These are phyloP conservation scores for Umbelopsis sp. DNA, from an alignment of 371 early-diverging fungal genomes.

Conservation along the genomic window DNA sequence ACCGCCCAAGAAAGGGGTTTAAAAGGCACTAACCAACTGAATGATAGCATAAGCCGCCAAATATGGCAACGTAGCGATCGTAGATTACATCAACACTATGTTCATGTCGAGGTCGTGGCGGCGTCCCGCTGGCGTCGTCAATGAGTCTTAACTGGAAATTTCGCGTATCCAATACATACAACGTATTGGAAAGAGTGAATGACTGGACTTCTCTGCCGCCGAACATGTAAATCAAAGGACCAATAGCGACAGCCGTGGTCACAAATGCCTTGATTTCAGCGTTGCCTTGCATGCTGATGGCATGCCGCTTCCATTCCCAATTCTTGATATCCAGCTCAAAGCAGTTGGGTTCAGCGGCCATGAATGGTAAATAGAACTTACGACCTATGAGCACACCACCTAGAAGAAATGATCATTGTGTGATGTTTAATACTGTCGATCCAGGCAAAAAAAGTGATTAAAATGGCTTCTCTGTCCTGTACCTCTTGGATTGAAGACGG, in stretches of 20 bases:
- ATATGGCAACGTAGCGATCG: slow-evolving; percentile 33
- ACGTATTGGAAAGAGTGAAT: slow-evolving; percentile 28
- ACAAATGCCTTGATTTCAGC: slow-evolving; percentile 26
- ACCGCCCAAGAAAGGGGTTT: too few species aligned
- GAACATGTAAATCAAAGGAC: slow-evolving; percentile 29
- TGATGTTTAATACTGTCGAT: slow-evolving; percentile 18
- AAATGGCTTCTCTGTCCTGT: background rate
- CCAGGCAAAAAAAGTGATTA: slow-evolving; percentile 26
- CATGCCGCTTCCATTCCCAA: slow-evolving; percentile 24
- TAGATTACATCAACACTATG: slow-evolving; percentile 33
- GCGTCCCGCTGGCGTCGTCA: slow-evolving; percentile 25
- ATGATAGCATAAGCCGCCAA: slow-evolving; percentile 44
- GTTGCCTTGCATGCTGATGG: slow-evolving; percentile 17
- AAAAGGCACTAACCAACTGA: slow-evolving; percentile 23
- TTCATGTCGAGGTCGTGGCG: slow-evolving; percentile 38
- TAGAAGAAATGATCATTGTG: background rate
- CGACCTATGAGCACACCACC: slow-evolving; percentile 29
- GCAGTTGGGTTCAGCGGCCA: slow-evolving; percentile 28
- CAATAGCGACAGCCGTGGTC: slow-evolving; percentile 29
- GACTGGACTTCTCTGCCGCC: slow-evolving; percentile 34
- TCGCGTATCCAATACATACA: slow-evolving; percentile 30
- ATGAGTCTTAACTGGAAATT: slow-evolving; percentile 22
- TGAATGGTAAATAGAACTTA: slow-evolving; percentile 35
- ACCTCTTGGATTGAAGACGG: slow-evolving; percentile 11
- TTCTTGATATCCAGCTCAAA: slow-evolving; percentile 29